These are phyloP conservation scores for Eucalyptus dawsonii DNA, from an alignment of 345 rosid species.

Conservation along the genomic window DNA sequence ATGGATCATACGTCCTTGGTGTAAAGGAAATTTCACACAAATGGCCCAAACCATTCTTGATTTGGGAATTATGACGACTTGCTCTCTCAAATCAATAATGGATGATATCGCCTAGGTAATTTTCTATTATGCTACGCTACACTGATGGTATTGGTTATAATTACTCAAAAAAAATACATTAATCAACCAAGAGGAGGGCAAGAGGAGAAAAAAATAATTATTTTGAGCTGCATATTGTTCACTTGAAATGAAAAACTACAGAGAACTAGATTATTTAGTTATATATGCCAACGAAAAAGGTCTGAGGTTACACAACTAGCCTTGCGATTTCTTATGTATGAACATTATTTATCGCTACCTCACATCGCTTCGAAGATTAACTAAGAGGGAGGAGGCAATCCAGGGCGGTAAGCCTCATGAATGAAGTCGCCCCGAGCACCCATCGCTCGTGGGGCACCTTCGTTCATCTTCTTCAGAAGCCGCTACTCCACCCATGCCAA, in stretches of 20 bases:
- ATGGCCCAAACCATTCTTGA: fast-evolving
- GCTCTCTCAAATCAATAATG: not conserved
- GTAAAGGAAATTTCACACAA: not conserved
- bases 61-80: not conserved
- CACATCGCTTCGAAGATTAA: not conserved
- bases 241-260: not conserved
- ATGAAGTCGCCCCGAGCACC: not conserved
- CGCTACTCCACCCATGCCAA: conserved; percentile 18
- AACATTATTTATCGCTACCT: fast-evolving
- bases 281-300: not conserved
- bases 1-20: fast-evolving
- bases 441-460: not conserved
- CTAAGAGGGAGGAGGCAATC: not conserved
- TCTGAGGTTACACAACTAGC: not conserved
- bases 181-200: not conserved
- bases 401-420: not conserved
- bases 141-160: not conserved
- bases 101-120: not conserved
- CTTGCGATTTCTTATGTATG: not conserved
- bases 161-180: not conserved
- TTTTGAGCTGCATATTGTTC: not conserved
- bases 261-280: not conserved
- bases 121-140: not conserved
- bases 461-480: not conserved
- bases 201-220: not conserved